A percentile compares a stretch with the other conserved stretches of the same genome.
phyloP scores from a whole-genome alignment of 108 stramenopile genomes.

The Schizochytrium sp. region DNA sequence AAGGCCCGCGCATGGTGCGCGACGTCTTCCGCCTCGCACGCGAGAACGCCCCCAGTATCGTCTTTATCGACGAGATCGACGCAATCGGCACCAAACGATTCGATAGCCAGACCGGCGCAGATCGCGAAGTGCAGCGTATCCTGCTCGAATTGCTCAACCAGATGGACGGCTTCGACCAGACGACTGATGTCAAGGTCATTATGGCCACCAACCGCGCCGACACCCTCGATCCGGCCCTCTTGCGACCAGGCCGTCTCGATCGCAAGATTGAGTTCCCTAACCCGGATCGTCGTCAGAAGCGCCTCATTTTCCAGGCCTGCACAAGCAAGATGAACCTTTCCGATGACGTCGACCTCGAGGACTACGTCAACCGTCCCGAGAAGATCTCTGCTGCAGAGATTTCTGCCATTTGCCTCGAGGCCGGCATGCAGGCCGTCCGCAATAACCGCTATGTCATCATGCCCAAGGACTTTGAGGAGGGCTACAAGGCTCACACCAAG shows the following conservation, averaged over 20 bases:
- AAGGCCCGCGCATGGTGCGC: constrained; percentile 97
- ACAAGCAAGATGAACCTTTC: constrained; percentile 94
- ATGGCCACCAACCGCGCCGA: constrained; percentile 99
- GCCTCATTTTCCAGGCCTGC: constrained; percentile 97
- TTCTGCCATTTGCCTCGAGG: constrained; percentile 87
- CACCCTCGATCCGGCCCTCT: constrained; percentile 92
- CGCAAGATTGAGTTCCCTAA: constrained; percentile 98
- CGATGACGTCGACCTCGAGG: constrained; percentile 92
- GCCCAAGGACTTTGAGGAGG: constrained; percentile 92
- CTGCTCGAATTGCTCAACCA: constrained; percentile 94
- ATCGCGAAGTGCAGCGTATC: constrained; percentile 97
- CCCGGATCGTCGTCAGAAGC: constrained; percentile 97
- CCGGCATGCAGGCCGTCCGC: constrained; percentile 93
- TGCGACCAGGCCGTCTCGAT: constrained; percentile 96
- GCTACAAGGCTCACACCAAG: constrained; percentile 96
- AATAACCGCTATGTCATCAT: constrained; percentile 97
- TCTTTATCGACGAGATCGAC: constrained; percentile 99
- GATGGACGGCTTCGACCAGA: constrained; percentile 99
- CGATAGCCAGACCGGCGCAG: constrained; percentile 96
- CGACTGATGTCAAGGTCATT: constrained; percentile 98
- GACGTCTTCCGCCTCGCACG: constrained; percentile 97
- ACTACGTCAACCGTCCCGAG: constrained; percentile 95
- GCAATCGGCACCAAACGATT: constrained; percentile 99
- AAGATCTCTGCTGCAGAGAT: constrained; percentile 92
- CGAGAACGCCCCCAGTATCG: constrained; percentile 90